Evolutionary conservation across 2,329 filamentous ascomycete genomes (phyloP).

Genomic region (Colletotrichum sp.): DNA sequence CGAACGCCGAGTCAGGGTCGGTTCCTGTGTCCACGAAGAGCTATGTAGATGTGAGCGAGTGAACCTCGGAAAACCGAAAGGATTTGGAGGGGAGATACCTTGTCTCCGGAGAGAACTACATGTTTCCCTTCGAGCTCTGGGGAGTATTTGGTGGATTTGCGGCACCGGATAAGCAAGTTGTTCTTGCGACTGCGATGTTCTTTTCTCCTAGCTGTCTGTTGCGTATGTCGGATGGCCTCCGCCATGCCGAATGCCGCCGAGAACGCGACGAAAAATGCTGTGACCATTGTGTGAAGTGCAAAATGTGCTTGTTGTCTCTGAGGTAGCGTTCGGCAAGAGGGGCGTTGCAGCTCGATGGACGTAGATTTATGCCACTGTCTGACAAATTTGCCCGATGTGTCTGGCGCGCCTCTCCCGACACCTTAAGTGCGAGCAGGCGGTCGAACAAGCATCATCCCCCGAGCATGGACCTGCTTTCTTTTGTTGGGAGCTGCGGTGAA

Average conservation of each 20-base stretch:
- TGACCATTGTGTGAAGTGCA: conserved; percentile 20
- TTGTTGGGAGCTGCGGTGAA: neutral
- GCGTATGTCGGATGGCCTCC: conserved; percentile 52
- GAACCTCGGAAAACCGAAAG: neutral
- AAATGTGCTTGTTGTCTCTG: neutral
- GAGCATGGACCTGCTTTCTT: neutral
- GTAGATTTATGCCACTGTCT: neutral
- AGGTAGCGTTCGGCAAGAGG: neutral
- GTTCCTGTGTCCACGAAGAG: conserved; percentile 51
- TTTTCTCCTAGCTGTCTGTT: conserved; percentile 48
- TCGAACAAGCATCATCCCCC: neutral
- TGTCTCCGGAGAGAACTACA: conserved; percentile 48
- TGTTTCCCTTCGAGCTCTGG: conserved; percentile 46
- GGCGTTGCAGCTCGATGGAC: neutral
- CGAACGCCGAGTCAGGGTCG: conserved; percentile 32
- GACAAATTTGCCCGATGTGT: neutral
- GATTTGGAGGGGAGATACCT: conserved; percentile 28
- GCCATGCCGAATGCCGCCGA: conserved; percentile 49
- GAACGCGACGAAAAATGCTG: conserved; percentile 41
- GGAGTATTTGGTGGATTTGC: conserved; percentile 49
- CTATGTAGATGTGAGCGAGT: conserved; percentile 21
- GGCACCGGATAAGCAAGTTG: conserved; percentile 50
- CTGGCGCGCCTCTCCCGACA: neutral
- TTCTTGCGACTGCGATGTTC: conserved; percentile 53
- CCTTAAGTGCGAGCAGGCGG: neutral